Percentiles rank a stretch among this genome's conserved stretches.
phyloP scores from a whole-genome alignment of 768 basidiomycete genomes.

The Hericium coralloides region DNA sequence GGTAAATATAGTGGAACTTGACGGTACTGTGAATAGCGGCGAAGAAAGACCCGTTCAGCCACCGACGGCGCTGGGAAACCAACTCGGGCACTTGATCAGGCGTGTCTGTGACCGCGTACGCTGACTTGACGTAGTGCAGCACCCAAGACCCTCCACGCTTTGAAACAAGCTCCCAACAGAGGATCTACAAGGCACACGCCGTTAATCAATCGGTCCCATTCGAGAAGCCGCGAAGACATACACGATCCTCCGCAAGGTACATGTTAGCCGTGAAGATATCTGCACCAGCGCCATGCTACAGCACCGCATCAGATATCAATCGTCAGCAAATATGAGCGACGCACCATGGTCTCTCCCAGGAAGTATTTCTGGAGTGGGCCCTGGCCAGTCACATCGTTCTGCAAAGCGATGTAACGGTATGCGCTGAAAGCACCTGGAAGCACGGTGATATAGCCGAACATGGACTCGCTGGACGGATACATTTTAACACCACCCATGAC shows the following conservation, averaged over 20 bases:
- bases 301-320: not conserved
- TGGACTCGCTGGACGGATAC: constrained; percentile 42
- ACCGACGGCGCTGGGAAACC: constrained; percentile 89
- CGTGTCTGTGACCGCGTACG: constrained; percentile 88
- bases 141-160: constrained; percentile 88
- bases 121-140: constrained; percentile 93
- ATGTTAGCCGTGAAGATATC: constrained; percentile 95
- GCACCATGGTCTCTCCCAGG: constrained; percentile 86
- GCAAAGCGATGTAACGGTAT: constrained; percentile 83
- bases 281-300: constrained; percentile 67
- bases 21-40: constrained; percentile 87
- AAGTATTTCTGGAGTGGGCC: constrained; percentile 96
- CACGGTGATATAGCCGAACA: constrained; percentile 94
- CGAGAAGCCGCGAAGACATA: constrained; percentile 21
- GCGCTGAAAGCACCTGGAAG: constrained; percentile 90
- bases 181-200: constrained; percentile 40
- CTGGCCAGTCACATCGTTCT: constrained; percentile 75
- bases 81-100: constrained; percentile 93
- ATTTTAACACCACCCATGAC: not conserved
- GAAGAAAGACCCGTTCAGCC: constrained; percentile 98
- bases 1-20: constrained; percentile 94
- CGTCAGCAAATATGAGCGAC: constrained; percentile 12
- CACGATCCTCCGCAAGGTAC: constrained; percentile 89
- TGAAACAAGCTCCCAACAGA: constrained; percentile 97
- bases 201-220: not conserved